Evolutionary conservation across 2,329 filamentous ascomycete species (phyloP), one percentile per base, ranked within the genome.

Genomic region (Beauveria scarabaeidicola): DNA sequence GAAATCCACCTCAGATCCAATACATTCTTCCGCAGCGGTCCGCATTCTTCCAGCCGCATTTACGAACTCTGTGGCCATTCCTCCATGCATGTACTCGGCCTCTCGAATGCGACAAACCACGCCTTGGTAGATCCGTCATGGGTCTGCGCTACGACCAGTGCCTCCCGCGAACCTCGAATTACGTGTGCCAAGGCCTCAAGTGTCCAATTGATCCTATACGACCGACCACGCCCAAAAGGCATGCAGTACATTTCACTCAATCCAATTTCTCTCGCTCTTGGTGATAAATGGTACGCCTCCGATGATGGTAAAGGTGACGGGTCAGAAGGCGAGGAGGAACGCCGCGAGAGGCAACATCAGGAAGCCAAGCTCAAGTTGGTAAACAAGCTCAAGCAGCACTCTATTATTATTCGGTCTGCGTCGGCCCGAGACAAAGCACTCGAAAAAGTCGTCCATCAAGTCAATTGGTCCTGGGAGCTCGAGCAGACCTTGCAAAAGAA

Each of bases 211-310:
- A 89, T 97, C 61, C 80, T 95, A 60, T 99, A 95, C 73, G 86
- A 96, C 67, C 82, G 92, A 51, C 94, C 94, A 1, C 83, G 88
- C 60, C 93, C 94, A 0, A 85, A 82, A 36, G 84, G 86, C 59
- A 97, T 99, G 94, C 93, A 99, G 73, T 99, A 97, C 72, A 88
- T 97, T 66, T 99, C 94, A 1, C 78, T 97, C 21, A 83, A 85
- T 29, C 93, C 94, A 0, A 97, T 99, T 55, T 87, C 91, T 0
- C 79, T 99, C 46, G 91, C 91, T 0, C 77, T 99, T 15, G 89
- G 83, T 2, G 89, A 93, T 69, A 91, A 93, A 66, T 75, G 75
- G 15, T 72, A 77, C 65, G 60, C 77, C 69, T 71, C 68, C 41
- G 72, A 69, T 40, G 64, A 62, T 3, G 25, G 29, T 9, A 65